Base-by-base conservation (phyloP, 495 filamentous ascomycete species). In the Penicillium diatomitis region DNA sequence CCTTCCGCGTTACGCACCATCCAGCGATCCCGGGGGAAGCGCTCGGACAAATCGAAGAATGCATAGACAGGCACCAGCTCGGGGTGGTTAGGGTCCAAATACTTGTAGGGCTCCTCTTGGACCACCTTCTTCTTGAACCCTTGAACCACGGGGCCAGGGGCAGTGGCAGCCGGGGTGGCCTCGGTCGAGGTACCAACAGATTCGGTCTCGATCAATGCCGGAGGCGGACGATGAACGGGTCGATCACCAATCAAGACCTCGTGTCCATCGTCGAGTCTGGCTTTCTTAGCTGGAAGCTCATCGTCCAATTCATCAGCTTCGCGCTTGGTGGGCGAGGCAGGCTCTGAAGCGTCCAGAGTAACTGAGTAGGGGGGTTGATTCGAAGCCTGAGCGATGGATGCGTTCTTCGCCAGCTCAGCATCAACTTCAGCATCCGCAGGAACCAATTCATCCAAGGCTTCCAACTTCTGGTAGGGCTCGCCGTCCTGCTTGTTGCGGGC, bases 1-100 rank as follows among this genome's bases (percentile, higher is more conserved):
- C 87, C 92, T 9, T 81, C 73, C 6, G 86, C 86, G 68, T 98
- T 98, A 53, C 90, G 84, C 47, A 98, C 92, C 81, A 98, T 88
- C 71, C 91, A 98, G 40, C 90, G 85, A 62, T 92, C 84, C 5
- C 79, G 71, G 0, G 92, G 92, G 75, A 98, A 98, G 37, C 82
- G 80, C 0, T 82, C 64, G 0, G 85, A 88, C 48, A 96, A 72
- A 35, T 84, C 69, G 70, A 95, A 98, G 71, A 96, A 97, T 0
- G 73, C 60, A 50, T 79, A 81, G 46, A 97, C 90, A 27, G 76
- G 70, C 27, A 80, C 57, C 29, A 97, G 79, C 50, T 91, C 88
- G 3, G 74, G 64, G 60, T 96, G 85, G 46, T 84, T 73, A 0
- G 78, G 68, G 8, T 79, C 58, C 46, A 98, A 73, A 65, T 87